Evolutionary conservation across 139 green algal species (phyloP).

Genomic region (Limnomonas spitsbergensis): DNA sequence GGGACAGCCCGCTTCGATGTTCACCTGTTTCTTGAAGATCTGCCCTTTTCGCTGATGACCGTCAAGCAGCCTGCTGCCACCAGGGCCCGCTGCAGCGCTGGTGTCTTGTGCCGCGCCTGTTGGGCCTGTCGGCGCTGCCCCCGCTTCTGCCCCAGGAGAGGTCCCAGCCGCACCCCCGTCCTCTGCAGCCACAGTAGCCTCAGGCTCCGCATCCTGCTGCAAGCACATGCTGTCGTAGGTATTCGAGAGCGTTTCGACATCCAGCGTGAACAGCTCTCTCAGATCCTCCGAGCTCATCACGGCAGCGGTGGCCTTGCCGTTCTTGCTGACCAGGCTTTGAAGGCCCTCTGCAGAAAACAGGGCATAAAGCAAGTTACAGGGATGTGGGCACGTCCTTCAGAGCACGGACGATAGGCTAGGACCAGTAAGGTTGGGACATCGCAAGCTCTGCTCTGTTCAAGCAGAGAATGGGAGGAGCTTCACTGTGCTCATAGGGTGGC

Average conservation of each 20-base stretch:
- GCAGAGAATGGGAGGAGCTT: too few species aligned
- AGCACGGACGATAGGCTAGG: too few species aligned
- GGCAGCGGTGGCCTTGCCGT: conserved; percentile 46
- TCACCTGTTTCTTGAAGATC: neutral
- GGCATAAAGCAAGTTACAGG: too few species aligned
- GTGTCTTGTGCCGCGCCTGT: neutral
- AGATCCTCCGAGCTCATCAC: conserved; percentile 87
- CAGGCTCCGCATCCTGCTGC: neutral
- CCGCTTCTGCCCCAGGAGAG: neutral
- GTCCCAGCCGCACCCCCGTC: neutral
- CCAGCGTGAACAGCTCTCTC: conserved; percentile 86
- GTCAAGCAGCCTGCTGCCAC: too few species aligned
- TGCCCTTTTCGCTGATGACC: too few species aligned
- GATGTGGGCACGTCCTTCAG: too few species aligned
- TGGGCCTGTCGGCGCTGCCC: too few species aligned
- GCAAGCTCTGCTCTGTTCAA: too few species aligned
- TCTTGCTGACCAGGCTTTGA: conserved; percentile 11
- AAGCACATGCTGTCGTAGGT: conserved; percentile 74
- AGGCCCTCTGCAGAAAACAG: conserved; percentile 19
- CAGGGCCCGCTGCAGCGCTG: too few species aligned
- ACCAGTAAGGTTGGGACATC: too few species aligned
- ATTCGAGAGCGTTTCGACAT: conserved; percentile 62
- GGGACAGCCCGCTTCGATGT: too few species aligned
- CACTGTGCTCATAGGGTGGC: too few species aligned
- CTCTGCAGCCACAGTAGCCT: neutral